Evolutionary conservation across 331 rosid genomes (phyloP).

Genomic region (Ulmus americana): DNA sequence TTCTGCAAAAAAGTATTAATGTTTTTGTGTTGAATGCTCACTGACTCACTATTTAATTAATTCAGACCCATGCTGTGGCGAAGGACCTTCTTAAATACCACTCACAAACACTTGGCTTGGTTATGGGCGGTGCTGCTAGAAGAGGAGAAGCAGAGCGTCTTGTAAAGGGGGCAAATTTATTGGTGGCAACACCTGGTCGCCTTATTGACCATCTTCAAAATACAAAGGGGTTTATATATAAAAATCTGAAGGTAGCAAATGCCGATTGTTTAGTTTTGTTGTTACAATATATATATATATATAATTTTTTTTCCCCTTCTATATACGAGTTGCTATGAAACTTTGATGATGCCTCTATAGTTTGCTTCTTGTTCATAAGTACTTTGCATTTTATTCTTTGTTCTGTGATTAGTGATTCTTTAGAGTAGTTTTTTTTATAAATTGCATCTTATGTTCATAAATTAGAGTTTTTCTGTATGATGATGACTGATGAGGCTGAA

Average conservation of each 20-base stretch:
- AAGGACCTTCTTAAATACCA: constrained; percentile 76
- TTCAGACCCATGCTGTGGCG: constrained; percentile 85
- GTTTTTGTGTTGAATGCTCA: background rate
- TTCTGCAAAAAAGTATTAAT: too few species aligned
- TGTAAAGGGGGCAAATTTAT: constrained; percentile 65
- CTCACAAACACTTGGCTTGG: constrained; percentile 77
- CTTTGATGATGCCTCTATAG: background rate
- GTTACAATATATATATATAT: too few species aligned
- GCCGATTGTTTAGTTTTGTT: background rate
- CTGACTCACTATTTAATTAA: constrained; percentile 10
- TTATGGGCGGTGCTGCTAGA: constrained; percentile 81
- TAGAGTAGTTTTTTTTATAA: background rate
- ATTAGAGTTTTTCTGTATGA: background rate
- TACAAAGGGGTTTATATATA: constrained; percentile 64
- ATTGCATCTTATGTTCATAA: background rate
- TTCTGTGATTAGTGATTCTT: background rate
- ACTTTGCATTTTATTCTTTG: background rate
- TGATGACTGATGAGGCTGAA: background rate
- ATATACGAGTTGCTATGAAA: background rate
- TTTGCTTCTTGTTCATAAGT: background rate
- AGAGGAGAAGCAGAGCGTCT: constrained; percentile 74
- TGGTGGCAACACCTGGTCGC: constrained; percentile 93
- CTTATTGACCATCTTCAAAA: constrained; percentile 91
- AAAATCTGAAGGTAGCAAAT: constrained; percentile 57
- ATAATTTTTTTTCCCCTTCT: background rate